phyloP scores from a whole-genome alignment of 1,139 yeast species.

The Pichia sp. region DNA sequence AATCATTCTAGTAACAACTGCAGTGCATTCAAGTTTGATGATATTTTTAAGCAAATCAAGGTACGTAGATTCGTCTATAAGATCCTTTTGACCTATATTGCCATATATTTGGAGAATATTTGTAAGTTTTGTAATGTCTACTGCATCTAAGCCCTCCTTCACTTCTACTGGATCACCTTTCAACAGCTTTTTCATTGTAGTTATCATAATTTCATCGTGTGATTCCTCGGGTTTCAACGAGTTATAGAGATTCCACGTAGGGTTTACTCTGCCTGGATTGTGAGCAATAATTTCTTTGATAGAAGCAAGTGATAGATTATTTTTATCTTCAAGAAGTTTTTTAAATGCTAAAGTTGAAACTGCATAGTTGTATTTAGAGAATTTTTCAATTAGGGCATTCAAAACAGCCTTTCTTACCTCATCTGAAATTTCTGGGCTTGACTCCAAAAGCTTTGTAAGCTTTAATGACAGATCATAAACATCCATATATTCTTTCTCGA shows the following conservation, averaged over 20 bases:
- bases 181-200: constrained; percentile 22
- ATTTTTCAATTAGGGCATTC: constrained; percentile 18
- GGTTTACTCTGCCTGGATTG: constrained; percentile 29
- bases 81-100: constrained; percentile 12
- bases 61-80: constrained; percentile 10
- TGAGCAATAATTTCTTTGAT: constrained; percentile 21
- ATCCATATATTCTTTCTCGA: constrained; percentile 11
- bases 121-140: constrained; percentile 14
- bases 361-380: constrained; percentile 23
- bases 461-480: constrained; percentile 13
- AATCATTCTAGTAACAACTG: constrained; percentile 12
- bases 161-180: constrained; percentile 25
- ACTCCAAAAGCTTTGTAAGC: constrained; percentile 10
- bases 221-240: constrained; percentile 7
- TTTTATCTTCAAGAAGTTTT: constrained; percentile 10
- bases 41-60: constrained; percentile 15
- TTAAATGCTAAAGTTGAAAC: constrained; percentile 20
- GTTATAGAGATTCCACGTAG: constrained; percentile 27
- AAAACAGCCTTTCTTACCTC: constrained; percentile 13
- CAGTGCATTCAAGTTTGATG: constrained; percentile 16
- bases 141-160: constrained; percentile 15
- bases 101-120: constrained; percentile 16
- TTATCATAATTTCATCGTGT: constrained; percentile 14
- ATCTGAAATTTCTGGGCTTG: constrained; percentile 9
- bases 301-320: constrained; percentile 10